Conservation (phyloP, 192 early-diverging fungal species). For the Linnemannia elongata region DNA sequence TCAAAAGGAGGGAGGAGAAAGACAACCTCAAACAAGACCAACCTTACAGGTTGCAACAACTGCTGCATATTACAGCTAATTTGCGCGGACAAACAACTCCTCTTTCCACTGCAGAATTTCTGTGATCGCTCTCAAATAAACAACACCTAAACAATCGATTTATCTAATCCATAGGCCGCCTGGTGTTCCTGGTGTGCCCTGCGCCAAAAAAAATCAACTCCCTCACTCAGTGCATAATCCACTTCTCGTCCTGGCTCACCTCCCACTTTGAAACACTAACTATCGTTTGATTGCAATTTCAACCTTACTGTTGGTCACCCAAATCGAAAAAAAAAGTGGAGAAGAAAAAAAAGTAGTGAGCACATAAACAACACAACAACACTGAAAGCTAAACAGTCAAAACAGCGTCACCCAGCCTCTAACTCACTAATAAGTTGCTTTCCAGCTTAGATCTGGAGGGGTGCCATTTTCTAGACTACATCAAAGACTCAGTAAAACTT, state of each 20-base stretch:
- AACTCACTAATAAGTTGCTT: too few relatives aligned
- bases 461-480: too few relatives aligned
- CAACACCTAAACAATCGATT: background rate
- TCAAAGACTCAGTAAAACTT: too few relatives aligned
- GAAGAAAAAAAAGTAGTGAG: background rate
- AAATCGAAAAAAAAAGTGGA: background rate
- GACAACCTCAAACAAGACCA: too few relatives aligned
- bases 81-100: background rate
- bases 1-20: too few relatives aligned
- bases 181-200: background rate
- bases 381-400: background rate
- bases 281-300: conserved; percentile 7
- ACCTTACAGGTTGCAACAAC: too few relatives aligned
- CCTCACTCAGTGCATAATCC: background rate
- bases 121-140: conserved; percentile 7
- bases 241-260: background rate
- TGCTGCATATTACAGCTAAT: background rate
- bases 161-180: background rate
- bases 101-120: background rate
- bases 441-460: too few relatives aligned
- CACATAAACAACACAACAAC: background rate
- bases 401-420: background rate
- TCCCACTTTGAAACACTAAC: background rate
- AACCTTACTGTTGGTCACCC: background rate
- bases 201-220: background rate